phyloP scores from a whole-genome alignment of 2,329 filamentous ascomycete species.

The Cladorrhinum sp. region DNA sequence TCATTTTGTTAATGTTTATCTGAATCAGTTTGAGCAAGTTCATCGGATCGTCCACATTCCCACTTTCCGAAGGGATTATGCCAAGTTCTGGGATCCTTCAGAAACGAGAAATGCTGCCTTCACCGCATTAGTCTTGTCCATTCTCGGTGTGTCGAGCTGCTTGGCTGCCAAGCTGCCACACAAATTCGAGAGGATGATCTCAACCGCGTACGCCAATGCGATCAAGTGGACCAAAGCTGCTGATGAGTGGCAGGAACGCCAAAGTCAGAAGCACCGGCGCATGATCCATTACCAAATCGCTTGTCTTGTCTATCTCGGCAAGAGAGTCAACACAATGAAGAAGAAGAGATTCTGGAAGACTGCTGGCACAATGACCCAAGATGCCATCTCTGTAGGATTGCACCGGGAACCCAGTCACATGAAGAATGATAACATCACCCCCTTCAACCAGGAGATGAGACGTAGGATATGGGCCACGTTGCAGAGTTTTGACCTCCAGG shows the following conservation, averaged over 20 bases:
- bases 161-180: conserved; percentile 51
- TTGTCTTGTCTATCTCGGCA: conserved; percentile 58
- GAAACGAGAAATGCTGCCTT: conserved; percentile 49
- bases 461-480: conserved; percentile 60
- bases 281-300: conserved; percentile 60
- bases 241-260: conserved; percentile 51
- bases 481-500: conserved; percentile 60
- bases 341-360: conserved; percentile 64
- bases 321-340: conserved; percentile 61
- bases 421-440: conserved; percentile 48
- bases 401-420: conserved; percentile 59
- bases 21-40: conserved; percentile 39
- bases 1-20: conserved; percentile 34
- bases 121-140: conserved; percentile 57
- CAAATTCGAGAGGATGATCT: conserved; percentile 58
- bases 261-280: conserved; percentile 60
- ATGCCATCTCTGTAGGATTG: conserved; percentile 57
- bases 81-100: conserved; percentile 50
- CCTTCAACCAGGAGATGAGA: conserved; percentile 62
- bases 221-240: conserved; percentile 56
- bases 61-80: conserved; percentile 55
- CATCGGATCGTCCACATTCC: conserved; percentile 55
- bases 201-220: conserved; percentile 52
- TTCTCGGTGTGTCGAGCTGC: conserved; percentile 59
- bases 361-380: conserved; percentile 54